These are phyloP conservation scores for Dothistroma septosporum DNA, from an alignment of 2,329 filamentous ascomycete genomes.

Conservation along the genomic window DNA sequence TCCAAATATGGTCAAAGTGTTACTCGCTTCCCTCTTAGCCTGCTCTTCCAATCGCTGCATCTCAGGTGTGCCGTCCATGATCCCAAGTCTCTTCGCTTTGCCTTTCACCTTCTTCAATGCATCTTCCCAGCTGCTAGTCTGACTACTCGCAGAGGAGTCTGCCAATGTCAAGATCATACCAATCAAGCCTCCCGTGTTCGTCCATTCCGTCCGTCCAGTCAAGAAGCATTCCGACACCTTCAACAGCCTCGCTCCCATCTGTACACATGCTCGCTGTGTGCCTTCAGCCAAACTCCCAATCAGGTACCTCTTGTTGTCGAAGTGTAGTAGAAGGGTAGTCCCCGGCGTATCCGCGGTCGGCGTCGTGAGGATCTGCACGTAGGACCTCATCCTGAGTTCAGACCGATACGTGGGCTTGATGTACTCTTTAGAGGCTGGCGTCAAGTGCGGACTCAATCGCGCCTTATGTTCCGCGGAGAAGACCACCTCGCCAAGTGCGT, in stretches of 20 bases:
- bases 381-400: conserved; percentile 60
- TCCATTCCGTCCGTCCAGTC: conserved; percentile 72
- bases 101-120: conserved; percentile 37
- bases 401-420: conserved; percentile 6
- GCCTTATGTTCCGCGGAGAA: conserved; percentile 8
- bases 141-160: conserved; percentile 54
- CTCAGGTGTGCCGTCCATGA: conserved; percentile 22
- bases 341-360: conserved; percentile 87
- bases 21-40: conserved; percentile 32
- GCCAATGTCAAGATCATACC: conserved; percentile 83
- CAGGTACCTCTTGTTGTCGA: conserved; percentile 76
- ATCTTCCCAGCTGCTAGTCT: conserved; percentile 41
- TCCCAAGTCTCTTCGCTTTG: conserved; percentile 34
- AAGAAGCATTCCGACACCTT: conserved; percentile 77
- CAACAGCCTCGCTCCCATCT: conserved; percentile 61
- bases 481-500: not conserved
- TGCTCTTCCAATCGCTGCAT: conserved; percentile 30
- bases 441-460: not conserved
- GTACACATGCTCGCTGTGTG: conserved; percentile 69
- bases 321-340: conserved; percentile 71
- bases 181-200: conserved; percentile 72
- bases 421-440: not conserved
- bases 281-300: conserved; percentile 82
- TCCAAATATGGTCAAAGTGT: conserved; percentile 66
- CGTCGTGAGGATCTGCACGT: conserved; percentile 70